Base-by-base conservation (phyloP, 139 green algal species). In the Chlamydomonas sp. region DNA sequence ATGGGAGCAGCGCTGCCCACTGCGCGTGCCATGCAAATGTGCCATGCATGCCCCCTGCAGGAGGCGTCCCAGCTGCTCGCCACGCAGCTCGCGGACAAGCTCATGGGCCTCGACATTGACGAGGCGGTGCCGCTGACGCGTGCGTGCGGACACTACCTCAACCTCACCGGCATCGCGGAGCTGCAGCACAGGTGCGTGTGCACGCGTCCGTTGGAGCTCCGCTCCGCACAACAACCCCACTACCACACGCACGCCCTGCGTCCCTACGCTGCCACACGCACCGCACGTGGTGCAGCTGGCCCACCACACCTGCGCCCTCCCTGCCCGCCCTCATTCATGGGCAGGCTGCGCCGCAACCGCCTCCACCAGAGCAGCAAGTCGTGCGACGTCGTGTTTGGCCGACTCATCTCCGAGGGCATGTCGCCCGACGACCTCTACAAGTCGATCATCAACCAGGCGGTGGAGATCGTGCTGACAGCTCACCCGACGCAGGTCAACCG, bases 391-490 rank as follows among this genome's bases (percentile, higher is more conserved):
- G 75, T 89, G 22, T 90, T 94, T 73, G 65, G 33, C 2, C 67
- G 73, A 5, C 76, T 96, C 0, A 77, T 95, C 28, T 68, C 81
- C 1, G 73, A 85, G 54, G 90, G 90, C 2, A 49, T 88, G 5
- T 68, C 76, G 35, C 77, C 74, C 3, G 82, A 95, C 8, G 72
- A 87, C 36, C 79, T 96, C 26, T 94, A 81, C 73, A 36, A 87
- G 3, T 76, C 85, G 22, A 79, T 94, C 38, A 79, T 66, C 47
- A 80, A 84, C 26, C 85, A 93, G 78, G 81, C 82, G 61, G 81
- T 90, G 70, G 90, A 96, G 80, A 86, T 96, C 39, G 90, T 96
- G 66, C 82, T 96, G 61, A 96, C 90, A 26, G 93, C 93, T 16
- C 93, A 98, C 77, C 93, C 93, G 3, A 83, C 76, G 13, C 74